Evolutionary conservation across 306 rosid species (phyloP).

Genomic region (Parietaria judaica): DNA sequence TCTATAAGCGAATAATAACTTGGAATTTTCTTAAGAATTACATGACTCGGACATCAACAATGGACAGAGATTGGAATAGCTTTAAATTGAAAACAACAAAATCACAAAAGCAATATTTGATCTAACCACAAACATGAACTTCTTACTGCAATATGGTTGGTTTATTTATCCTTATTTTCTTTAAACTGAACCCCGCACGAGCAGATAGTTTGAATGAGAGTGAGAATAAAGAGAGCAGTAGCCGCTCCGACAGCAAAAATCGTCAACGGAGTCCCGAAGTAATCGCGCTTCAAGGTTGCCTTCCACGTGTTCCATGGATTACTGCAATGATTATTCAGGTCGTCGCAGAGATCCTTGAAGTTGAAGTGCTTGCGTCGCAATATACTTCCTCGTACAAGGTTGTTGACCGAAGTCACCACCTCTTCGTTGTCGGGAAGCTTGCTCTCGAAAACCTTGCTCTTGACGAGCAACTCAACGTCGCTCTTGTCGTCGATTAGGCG

Average conservation of each 20-base stretch:
- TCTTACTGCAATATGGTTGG: too few species aligned
- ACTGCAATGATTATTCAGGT: conserved; percentile 18
- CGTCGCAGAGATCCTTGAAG: conserved; percentile 1
- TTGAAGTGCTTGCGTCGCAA: not conserved
- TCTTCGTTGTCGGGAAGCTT: conserved; percentile 14
- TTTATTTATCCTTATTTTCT: not conserved
- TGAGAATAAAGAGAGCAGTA: conserved; percentile 17
- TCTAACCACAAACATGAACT: too few species aligned
- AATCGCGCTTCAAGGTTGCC: conserved; percentile 18
- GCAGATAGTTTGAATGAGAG: conserved; percentile 6
- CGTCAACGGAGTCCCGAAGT: conserved; percentile 29
- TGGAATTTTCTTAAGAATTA: too few species aligned
- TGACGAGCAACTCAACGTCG: conserved; percentile 13
- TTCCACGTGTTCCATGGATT: conserved; percentile 9
- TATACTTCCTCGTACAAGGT: conserved; percentile 21
- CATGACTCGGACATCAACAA: too few species aligned
- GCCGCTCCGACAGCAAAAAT: conserved; percentile 18
- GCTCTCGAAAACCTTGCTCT: conserved; percentile 4
- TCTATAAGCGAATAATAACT: too few species aligned
- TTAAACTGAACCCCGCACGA: conserved; percentile 4
- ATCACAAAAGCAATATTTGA: too few species aligned
- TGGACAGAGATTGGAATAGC: too few species aligned
- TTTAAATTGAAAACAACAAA: too few species aligned
- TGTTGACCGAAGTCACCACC: conserved; percentile 7
- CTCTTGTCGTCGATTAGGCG: conserved; percentile 7